Percentiles rank a stretch among this genome's conserved stretches.
These are phyloP conservation scores for Pyricularia sp. DNA, from an alignment of 2,329 filamentous ascomycete species.

Conservation along the genomic window DNA sequence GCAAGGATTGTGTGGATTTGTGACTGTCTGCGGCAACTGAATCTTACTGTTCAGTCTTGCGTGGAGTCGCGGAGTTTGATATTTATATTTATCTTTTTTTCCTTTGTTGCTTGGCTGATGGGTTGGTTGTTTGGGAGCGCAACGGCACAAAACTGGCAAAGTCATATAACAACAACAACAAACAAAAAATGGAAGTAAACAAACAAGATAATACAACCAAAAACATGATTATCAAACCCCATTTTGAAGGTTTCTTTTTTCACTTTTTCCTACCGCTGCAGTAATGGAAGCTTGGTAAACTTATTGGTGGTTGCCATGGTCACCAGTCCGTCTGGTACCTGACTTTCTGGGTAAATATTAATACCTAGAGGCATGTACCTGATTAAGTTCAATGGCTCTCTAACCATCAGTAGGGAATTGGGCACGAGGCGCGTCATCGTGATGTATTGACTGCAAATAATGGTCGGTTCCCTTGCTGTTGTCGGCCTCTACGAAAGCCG, in stretches of 20 bases:
- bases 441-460: too few relatives aligned
- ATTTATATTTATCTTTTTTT: neutral
- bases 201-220: neutral
- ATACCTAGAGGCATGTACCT: neutral
- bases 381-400: neutral
- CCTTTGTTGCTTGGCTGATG: too few relatives aligned
- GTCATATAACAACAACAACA: slow-evolving; percentile 4
- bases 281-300: neutral
- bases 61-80: neutral
- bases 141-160: neutral
- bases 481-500: too few relatives aligned
- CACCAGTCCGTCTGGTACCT: neutral
- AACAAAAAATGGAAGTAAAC: neutral
- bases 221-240: neutral
- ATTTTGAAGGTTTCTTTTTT: neutral
- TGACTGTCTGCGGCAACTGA: neutral
- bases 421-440: too few relatives aligned
- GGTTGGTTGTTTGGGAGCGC: slow-evolving; percentile 4
- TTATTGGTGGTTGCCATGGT: neutral
- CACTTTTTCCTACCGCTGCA: neutral
- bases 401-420: neutral
- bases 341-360: neutral
- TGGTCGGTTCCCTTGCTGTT: too few relatives aligned
- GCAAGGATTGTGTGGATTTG: slow-evolving; percentile 4
- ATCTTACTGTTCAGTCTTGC: neutral